Base-by-base conservation (phyloP, 2,329 filamentous ascomycete genomes). In the Botrytis fabae region DNA sequence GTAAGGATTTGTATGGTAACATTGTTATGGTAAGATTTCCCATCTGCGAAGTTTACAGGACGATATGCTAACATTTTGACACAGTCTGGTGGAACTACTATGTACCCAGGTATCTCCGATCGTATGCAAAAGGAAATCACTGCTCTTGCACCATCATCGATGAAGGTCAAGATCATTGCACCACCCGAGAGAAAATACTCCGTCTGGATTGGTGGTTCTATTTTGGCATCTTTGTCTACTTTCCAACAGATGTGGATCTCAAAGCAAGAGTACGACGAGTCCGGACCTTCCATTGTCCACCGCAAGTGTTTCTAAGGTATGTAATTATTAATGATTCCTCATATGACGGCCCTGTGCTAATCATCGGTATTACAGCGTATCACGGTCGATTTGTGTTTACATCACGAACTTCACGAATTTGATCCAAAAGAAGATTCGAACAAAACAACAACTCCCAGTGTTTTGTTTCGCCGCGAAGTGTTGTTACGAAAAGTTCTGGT, bases 241-340 rank as follows among this genome's bases (percentile, higher is more conserved):
- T 99, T 99, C 95, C 96, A 99, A 91, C 96, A 99, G 89, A 99
- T 99, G 96, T 99, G 96, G 96, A 98, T 99, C 92, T 99, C 96
- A 82, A 99, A 99, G 94, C 96, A 99, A 98, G 95, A 98, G 90
- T 98, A 98, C 92, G 96, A 99, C 89, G 96, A 98, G 94, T 96
- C 92, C 86, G 95, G 95, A 88, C 96, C 95, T 82, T 98, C 95
- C 83, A 98, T 98, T 84, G 95, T 98, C 83, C 95, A 98, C 93
- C 93, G 95, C 92, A 98, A 98, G 94, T 98, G 95, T 93, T 98
- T 98, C 93, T 98, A 97, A 97, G 92, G 90, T 91, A 83, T 81
- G 83, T 28, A 40, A 57, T 62, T 7, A 44, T 16, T 9, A 14
- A n/a, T 22, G 16, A 22, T 32, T 62, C 28, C 25, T 40, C 18